Evolutionary conservation across 768 basidiomycete species (phyloP).

Genomic region (Leccinum truebloodii): DNA sequence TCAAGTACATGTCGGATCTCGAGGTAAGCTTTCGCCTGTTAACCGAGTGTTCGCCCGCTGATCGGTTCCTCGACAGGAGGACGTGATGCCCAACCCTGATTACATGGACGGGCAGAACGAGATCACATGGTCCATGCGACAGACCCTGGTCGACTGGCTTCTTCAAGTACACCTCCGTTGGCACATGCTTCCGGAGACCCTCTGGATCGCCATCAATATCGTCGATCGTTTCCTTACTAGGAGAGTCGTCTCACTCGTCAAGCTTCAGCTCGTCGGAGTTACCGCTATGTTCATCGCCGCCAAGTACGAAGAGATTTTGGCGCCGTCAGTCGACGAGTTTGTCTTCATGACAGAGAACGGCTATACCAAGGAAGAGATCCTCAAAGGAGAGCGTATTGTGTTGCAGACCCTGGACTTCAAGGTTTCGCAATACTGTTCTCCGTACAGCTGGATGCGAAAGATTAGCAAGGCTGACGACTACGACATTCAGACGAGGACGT

Average conservation of each 20-base stretch:
- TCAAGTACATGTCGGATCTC: constrained; percentile 90
- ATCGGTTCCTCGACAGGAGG: constrained; percentile 49
- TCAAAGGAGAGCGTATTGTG: constrained; percentile 97
- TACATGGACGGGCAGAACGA: constrained; percentile 96
- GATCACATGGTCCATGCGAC: constrained; percentile 92
- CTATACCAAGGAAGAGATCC: constrained; percentile 92
- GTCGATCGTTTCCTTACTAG: constrained; percentile 90
- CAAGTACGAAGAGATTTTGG: constrained; percentile 99
- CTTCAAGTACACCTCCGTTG: constrained; percentile 97
- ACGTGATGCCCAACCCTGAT: constrained; percentile 86
- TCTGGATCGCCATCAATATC: constrained; percentile 99
- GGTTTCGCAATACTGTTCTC: constrained; percentile 96
- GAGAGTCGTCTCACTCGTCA: constrained; percentile 84
- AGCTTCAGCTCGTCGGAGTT: constrained; percentile 95
- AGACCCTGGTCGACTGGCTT: constrained; percentile 97
- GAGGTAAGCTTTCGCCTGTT: constrained; percentile 58
- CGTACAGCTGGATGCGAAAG: constrained; percentile 98
- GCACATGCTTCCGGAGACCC: constrained; percentile 98
- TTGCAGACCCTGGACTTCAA: constrained; percentile 94
- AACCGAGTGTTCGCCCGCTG: constrained; percentile 18
- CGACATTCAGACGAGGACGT: constrained; percentile 94
- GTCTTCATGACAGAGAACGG: constrained; percentile 97
- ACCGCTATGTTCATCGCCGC: constrained; percentile 99
- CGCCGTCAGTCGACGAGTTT: constrained; percentile 96
- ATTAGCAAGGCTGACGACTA: constrained; percentile 99